These are phyloP conservation scores for Tylopilus sp. DNA, from an alignment of 768 basidiomycete genomes.

Conservation along the genomic window DNA sequence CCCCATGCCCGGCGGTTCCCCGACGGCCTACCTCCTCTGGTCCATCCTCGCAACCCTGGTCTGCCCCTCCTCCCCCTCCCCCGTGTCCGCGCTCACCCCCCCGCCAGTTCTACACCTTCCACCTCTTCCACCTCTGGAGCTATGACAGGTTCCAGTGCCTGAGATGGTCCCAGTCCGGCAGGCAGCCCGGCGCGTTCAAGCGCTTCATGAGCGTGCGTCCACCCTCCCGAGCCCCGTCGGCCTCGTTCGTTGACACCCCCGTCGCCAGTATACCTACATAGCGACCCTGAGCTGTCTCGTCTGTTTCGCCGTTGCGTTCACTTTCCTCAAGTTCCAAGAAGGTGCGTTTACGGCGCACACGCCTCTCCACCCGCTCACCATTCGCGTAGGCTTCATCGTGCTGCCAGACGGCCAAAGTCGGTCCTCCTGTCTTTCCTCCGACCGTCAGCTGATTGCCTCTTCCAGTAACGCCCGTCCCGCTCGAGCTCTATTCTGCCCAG, in stretches of 20 bases:
- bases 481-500: constrained; percentile 43
- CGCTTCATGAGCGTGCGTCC: constrained; percentile 82
- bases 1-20: constrained; percentile 70
- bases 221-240: neutral
- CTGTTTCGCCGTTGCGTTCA: constrained; percentile 58
- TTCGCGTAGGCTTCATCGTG: constrained; percentile 14
- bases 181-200: constrained; percentile 83
- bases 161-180: constrained; percentile 62
- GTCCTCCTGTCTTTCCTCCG: neutral
- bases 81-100: constrained; percentile 2
- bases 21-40: constrained; percentile 75
- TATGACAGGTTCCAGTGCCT: constrained; percentile 78
- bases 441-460: constrained; percentile 4
- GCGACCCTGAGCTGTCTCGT: constrained; percentile 63
- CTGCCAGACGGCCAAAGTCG: constrained; percentile 12
- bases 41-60: constrained; percentile 65
- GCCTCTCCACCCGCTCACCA: neutral
- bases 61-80: constrained; percentile 25
- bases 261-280: constrained; percentile 73
- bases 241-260: constrained; percentile 10
- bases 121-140: constrained; percentile 73
- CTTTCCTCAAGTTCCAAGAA: constrained; percentile 69
- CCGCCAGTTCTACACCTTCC: constrained; percentile 60
- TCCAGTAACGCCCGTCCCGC: constrained; percentile 57
- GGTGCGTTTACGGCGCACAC: constrained; percentile 37